Evolutionary conservation across 1,284 basidiomycete species (phyloP).

Genomic region (Marasmius sp.): DNA sequence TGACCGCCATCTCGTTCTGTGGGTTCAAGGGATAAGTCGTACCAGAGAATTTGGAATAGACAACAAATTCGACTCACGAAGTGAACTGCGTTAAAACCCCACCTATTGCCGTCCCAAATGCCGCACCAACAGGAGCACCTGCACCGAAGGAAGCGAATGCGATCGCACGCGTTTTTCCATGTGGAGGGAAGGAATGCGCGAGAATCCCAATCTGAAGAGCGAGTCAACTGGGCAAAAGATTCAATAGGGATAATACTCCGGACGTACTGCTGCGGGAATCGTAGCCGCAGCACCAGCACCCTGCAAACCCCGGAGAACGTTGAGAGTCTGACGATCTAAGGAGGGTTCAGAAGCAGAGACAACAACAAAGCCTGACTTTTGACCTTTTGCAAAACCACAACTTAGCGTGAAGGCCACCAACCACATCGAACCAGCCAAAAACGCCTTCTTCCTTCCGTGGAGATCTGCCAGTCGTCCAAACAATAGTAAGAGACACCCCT

Average conservation of each 20-base stretch:
- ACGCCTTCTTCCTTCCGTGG: constrained; percentile 53
- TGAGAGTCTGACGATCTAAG: constrained; percentile 20
- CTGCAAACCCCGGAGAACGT: constrained; percentile 30
- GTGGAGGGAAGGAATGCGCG: constrained; percentile 39
- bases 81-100: constrained; percentile 70
- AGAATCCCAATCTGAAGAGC: constrained; percentile 38
- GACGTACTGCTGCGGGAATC: constrained; percentile 32
- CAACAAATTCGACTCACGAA: constrained; percentile 27
- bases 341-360: neutral
- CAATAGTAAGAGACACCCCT: constrained; percentile 62
- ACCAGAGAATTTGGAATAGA: neutral
- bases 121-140: constrained; percentile 78
- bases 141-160: constrained; percentile 79
- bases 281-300: constrained; percentile 33
- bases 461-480: constrained; percentile 61
- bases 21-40: neutral
- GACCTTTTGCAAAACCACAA: constrained; percentile 35
- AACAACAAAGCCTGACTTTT: neutral
- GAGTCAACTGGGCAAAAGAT: neutral
- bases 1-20: neutral
- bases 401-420: constrained; percentile 37
- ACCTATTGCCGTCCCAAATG: constrained; percentile 66
- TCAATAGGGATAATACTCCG: neutral
- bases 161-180: constrained; percentile 60
- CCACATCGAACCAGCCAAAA: constrained; percentile 44